Evolutionary conservation across 2,329 filamentous ascomycete genomes (phyloP).

Genomic region (Stagonosporopsis tanaceti): DNA sequence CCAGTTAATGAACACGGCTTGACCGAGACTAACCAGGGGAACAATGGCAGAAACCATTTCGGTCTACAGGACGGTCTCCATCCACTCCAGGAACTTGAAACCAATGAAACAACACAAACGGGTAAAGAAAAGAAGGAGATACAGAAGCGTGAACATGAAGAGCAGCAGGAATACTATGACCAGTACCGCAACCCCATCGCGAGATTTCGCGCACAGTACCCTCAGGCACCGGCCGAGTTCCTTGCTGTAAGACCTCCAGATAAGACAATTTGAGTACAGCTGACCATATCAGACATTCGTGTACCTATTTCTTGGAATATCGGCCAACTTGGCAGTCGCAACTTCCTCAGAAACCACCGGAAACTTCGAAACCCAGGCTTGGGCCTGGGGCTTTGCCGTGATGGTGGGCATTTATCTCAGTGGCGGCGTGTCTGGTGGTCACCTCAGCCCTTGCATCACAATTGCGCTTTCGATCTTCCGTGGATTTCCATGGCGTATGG

Average conservation of each 20-base stretch:
- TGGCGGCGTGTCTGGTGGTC: slow-evolving; percentile 58
- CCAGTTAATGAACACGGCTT: slow-evolving; percentile 36
- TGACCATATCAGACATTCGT: slow-evolving; percentile 39
- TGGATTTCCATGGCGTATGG: slow-evolving; percentile 66
- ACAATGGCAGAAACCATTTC: slow-evolving; percentile 38
- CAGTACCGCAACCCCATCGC: slow-evolving; percentile 61
- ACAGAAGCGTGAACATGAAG: slow-evolving; percentile 53
- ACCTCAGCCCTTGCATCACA: slow-evolving; percentile 59
- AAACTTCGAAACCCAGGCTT: slow-evolving; percentile 41
- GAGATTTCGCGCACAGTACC: slow-evolving; percentile 60
- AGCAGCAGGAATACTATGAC: slow-evolving; percentile 56
- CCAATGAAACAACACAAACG: slow-evolving; percentile 36
- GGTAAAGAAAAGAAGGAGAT: slow-evolving; percentile 50
- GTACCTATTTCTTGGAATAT: slow-evolving; percentile 57
- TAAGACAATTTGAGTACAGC: slow-evolving; percentile 19
- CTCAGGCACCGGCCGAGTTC: slow-evolving; percentile 63
- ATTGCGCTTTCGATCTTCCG: slow-evolving; percentile 58
- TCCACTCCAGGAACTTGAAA: slow-evolving; percentile 42
- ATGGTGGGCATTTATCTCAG: slow-evolving; percentile 60
- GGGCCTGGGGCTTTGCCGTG: slow-evolving; percentile 62
- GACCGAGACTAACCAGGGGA: slow-evolving; percentile 20
- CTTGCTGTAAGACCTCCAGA: slow-evolving; percentile 52
- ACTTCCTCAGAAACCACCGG: slow-evolving; percentile 55
- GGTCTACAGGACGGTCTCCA: slow-evolving; percentile 57
- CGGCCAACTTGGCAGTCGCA: slow-evolving; percentile 58